These are phyloP conservation scores for Diospyros kaki DNA, from an alignment of 148 eudicot species.

Conservation along the genomic window DNA sequence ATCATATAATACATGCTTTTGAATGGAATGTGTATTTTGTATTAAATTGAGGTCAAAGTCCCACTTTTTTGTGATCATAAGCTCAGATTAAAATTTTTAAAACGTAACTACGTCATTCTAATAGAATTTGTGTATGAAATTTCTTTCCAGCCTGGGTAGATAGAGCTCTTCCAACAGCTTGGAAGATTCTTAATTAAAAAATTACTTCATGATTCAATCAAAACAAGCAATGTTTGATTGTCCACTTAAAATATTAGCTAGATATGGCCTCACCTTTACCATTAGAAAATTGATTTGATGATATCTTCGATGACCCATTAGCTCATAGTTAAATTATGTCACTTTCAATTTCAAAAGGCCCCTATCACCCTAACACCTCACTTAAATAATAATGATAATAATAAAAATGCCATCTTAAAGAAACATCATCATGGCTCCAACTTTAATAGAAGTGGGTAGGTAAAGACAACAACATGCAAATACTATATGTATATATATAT, in stretches of 20 bases:
- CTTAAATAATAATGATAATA: neutral
- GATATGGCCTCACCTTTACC: neutral
- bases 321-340: neutral
- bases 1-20: too few relatives aligned
- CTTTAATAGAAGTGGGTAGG: neutral
- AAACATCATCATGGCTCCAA: conserved; percentile 3
- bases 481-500: neutral
- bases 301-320: neutral
- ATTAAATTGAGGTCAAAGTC: too few relatives aligned
- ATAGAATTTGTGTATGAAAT: too few relatives aligned
- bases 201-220: neutral
- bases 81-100: too few relatives aligned
- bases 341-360: neutral
- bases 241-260: neutral
- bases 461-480: too few relatives aligned
- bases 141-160: too few relatives aligned
- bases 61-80: too few relatives aligned
- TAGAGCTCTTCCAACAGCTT: neutral
- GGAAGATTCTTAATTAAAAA: neutral
- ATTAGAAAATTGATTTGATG: neutral
- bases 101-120: too few relatives aligned
- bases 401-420: neutral
- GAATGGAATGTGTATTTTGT: too few relatives aligned
- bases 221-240: neutral
- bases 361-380: neutral